Base-by-base conservation (phyloP, 2,329 filamentous ascomycete genomes). In the Hypoxylon sp. region DNA sequence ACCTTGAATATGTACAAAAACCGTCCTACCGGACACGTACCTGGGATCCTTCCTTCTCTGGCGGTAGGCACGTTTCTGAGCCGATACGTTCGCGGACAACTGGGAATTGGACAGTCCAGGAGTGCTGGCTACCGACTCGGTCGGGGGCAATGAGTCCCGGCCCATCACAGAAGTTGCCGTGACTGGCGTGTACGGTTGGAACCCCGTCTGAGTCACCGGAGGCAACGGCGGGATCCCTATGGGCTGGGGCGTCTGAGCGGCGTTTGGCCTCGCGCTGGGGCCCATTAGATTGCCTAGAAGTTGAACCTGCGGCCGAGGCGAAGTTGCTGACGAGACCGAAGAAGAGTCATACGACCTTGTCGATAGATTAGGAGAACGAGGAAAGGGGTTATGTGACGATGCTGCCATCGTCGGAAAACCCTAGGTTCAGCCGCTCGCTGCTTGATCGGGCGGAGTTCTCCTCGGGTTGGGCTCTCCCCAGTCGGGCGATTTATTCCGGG, bases 21-120 rank as follows among this genome's bases (percentile, higher is more conserved):
- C 17, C n/a, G n/a, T 35, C 20, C n/a, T 26, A 26, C 46, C 27
- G 15, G 46, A 36, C 47, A 65, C 65, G 44, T 63, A 68, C 66
- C 66, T 97, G 1, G 94, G 94, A 65, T 99, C 94, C 69, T 99
- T 99, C 62, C 94, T 83, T 61, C 94, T 81, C 71, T 99, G 94
- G 16, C 94, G 86, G 75, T 97, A 99, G 2, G 94, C 93, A 67
- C 94, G 81, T 72, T 97, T 97, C 71, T 96, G 91, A 21, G 88
- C 83, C 62, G 89, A 88, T 59, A 82, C 70, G 63, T 78, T 79
- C 26, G 80, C 75, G 41, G 64, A 72, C 34, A 69, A 63, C 53
- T 65, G 67, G 17, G 71, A 71, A 62, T 65, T 71, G 30, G 73
- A 71, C 16, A 71, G 69, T 27, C 77, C 78, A 19, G 81, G 82